A percentile compares a stretch with the other conserved stretches of the same genome.
Evolutionary conservation across 768 basidiomycete genomes (phyloP).

Genomic region (Boletus sp.): DNA sequence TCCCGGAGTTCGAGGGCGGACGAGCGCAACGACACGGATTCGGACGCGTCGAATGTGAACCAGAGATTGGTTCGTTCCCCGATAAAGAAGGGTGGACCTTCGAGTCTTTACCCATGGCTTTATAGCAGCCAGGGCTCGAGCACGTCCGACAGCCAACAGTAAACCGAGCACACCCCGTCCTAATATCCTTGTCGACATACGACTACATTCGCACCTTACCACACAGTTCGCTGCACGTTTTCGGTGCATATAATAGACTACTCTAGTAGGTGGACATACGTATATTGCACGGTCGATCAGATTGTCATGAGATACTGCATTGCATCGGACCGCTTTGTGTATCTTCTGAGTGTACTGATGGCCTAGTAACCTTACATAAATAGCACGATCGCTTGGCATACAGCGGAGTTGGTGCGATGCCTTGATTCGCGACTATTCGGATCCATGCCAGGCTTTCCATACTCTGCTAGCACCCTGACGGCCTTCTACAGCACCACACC

Average conservation of each 20-base stretch:
- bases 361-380: no score
- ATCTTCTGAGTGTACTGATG: no score
- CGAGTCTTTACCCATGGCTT: conserved; percentile 12
- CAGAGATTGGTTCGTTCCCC: conserved; percentile 6
- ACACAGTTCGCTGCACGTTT: not conserved
- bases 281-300: not conserved
- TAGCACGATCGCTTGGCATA: no score
- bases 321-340: no score
- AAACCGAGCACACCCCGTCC: no score
- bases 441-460: not conserved
- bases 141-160: not conserved
- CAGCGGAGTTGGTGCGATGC: not conserved
- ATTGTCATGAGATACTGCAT: no score
- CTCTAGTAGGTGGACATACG: not conserved
- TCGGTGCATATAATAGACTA: not conserved
- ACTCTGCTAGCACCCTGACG: not conserved
- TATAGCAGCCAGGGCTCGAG: conserved; percentile 1
- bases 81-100: not conserved
- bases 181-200: not conserved
- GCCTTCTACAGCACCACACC: no score
- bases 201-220: not conserved
- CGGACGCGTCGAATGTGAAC: conserved; percentile 16
- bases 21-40: conserved; percentile 15
- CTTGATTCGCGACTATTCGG: not conserved
- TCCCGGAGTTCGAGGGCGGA: conserved; percentile 5